Conservation (phyloP, 2,329 filamentous ascomycete genomes). For the Ceratocystis harringtonii region DNA sequence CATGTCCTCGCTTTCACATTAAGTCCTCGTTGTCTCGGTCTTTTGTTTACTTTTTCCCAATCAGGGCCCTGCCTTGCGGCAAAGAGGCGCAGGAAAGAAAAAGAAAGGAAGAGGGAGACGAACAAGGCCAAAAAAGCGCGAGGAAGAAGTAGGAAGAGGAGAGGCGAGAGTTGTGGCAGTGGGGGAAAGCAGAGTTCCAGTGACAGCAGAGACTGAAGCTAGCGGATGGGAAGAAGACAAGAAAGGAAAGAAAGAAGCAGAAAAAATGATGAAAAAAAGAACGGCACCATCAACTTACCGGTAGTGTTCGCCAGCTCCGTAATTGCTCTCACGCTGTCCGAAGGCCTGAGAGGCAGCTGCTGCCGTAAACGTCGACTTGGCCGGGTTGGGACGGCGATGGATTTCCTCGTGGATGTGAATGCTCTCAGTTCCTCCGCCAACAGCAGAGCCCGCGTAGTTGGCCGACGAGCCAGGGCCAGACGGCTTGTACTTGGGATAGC, state of each 20-base stretch:
- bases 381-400: conserved; percentile 10
- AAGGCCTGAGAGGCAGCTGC: conserved; percentile 6
- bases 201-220: background rate
- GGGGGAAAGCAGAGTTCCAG: conserved; percentile 16
- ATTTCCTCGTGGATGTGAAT: conserved; percentile 16
- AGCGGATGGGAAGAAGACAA: background rate
- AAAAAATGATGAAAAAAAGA: background rate
- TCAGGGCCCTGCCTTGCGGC: background rate
- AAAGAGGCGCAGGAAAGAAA: conserved; percentile 19
- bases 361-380: conserved; percentile 12
- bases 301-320: conserved; percentile 12
- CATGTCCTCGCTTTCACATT: background rate
- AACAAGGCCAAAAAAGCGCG: background rate
- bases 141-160: background rate
- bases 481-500: background rate
- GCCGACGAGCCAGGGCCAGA: background rate
- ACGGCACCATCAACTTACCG: conserved; percentile 10
- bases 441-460: conserved; percentile 4
- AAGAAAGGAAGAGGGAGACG: background rate
- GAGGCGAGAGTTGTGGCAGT: background rate
- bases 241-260: background rate
- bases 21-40: conserved; percentile 2
- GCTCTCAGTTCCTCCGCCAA: conserved; percentile 1
- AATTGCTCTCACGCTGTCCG: background rate
- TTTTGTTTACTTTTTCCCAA: conserved; percentile 7